Evolutionary conservation across 495 filamentous ascomycete genomes (phyloP).

Genomic region (Thozetella sp.): DNA sequence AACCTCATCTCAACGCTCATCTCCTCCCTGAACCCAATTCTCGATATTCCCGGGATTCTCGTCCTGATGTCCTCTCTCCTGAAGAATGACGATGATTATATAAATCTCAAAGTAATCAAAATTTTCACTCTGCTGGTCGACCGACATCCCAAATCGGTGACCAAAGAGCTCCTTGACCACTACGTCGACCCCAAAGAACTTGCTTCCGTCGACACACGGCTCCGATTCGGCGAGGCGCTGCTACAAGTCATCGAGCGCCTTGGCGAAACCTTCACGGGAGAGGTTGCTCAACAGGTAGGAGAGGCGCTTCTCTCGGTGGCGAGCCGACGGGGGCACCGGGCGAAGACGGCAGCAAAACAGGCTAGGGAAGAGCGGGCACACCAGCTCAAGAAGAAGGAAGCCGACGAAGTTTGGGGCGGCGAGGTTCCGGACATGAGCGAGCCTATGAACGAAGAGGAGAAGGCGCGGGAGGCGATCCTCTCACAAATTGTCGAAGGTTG

Average conservation of each 20-base stretch:
- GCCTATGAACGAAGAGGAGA: constrained; percentile 45
- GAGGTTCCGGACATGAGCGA: constrained; percentile 45
- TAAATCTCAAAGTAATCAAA: constrained; percentile 72
- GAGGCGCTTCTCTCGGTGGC: constrained; percentile 69
- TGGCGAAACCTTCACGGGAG: constrained; percentile 61
- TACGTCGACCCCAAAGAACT: constrained; percentile 68
- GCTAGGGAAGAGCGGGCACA: constrained; percentile 44
- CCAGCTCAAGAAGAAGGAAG: constrained; percentile 49
- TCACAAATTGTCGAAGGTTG: constrained; percentile 73
- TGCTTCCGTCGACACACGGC: constrained; percentile 61
- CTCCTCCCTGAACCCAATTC: constrained; percentile 57
- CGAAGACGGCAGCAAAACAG: constrained; percentile 53
- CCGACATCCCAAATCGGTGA: constrained; percentile 65
- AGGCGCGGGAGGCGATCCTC: constrained; percentile 53
- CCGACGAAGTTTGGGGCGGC: constrained; percentile 56
- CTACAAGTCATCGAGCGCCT: constrained; percentile 69
- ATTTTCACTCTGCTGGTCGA: constrained; percentile 66
- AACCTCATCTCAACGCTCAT: constrained; percentile 69
- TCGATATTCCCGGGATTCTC: constrained; percentile 71
- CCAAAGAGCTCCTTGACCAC: constrained; percentile 65
- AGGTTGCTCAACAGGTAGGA: constrained; percentile 54
- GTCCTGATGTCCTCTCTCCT: constrained; percentile 69
- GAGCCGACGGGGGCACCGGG: constrained; percentile 60
- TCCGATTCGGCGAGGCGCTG: constrained; percentile 75
- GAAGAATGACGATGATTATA: constrained; percentile 71